Base-by-base conservation (phyloP, 1,139 yeast species). In the Yamadazyma mexicana region DNA sequence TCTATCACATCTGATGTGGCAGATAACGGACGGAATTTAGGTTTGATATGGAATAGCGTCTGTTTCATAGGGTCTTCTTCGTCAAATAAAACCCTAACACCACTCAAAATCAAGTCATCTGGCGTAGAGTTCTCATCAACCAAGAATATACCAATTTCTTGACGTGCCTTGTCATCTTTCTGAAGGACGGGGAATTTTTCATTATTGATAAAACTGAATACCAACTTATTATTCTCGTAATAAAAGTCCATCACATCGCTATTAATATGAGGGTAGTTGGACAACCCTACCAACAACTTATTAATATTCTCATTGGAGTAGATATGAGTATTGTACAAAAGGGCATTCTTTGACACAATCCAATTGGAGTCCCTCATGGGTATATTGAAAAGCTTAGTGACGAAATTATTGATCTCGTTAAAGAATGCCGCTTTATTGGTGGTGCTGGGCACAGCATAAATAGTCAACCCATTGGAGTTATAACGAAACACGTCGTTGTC, bases 31-130 rank as follows among this genome's bases (percentile, higher is more conserved):
- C 77, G 54, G 48, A 66, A 74, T 40, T 73, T 58, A 8, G 77
- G 77, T 42, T 69, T 69, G 9, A 69, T 55, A 46, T 72, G 77
- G 49, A 72, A 69, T 46, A 72, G 48, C 1, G 77, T 72, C 39
- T 62, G 61, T 43, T 60, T 63, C 11, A 66, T 43, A 33, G 53
- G 52, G 11, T 48, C 48, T 1, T 46, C 50, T 10, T 40, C 42
- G 5, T 40, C 40, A 23, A 66, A 54, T 3, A 62, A 49, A 3
- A 61, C 62, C 39, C 75, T 47, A 14, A 67, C 45, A 0, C 75
- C 75, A 30, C 66, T 52, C 30, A 69, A 56, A 4, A 64, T 64
- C 17, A 64, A 30, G 46, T 69, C 75, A 37, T 68, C 71, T 1
- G 44, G 36, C 2, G 57, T 40, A n/a, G 62, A 50, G 20, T 64